Evolutionary conservation across 306 rosid genomes (phyloP).

Genomic region (Cyamopsis tetragonoloba): DNA sequence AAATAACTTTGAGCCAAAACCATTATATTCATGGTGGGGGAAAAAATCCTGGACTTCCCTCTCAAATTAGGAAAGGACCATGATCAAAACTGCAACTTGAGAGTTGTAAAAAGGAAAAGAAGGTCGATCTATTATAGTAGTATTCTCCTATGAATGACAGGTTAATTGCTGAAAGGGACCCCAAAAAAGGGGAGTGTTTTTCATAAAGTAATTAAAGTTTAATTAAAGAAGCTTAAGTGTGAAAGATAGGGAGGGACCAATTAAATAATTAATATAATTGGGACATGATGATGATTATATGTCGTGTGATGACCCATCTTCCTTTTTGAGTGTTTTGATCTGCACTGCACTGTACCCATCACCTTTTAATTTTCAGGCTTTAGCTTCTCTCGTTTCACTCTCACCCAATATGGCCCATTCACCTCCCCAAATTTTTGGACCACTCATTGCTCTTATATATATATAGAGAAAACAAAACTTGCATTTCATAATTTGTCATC

Average conservation of each 20-base stretch:
- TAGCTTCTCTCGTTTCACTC: slow-evolving; percentile 15
- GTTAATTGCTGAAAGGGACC: slow-evolving; percentile 9
- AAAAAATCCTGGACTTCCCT: background rate
- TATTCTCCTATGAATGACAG: background rate
- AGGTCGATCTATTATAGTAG: background rate
- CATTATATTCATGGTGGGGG: background rate
- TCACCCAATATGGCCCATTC: slow-evolving; percentile 24
- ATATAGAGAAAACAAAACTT: slow-evolving; percentile 16
- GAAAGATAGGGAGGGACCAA: background rate
- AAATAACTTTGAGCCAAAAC: background rate
- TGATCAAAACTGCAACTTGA: background rate
- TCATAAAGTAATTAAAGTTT: background rate
- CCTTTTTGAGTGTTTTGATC: slow-evolving; percentile 16
- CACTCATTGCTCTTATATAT: background rate
- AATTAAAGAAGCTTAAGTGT: background rate
- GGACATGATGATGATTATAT: slow-evolving; percentile 20
- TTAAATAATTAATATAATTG: too few species aligned
- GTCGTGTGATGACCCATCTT: slow-evolving; percentile 8
- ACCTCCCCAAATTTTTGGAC: slow-evolving; percentile 28
- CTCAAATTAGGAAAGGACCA: background rate
- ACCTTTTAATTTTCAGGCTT: too few species aligned
- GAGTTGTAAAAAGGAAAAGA: background rate
- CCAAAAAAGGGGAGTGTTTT: background rate
- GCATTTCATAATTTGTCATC: slow-evolving; percentile 24
- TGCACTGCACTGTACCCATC: background rate